phyloP scores from a whole-genome alignment of 495 filamentous ascomycete species.

The Neurospora sublineolata region DNA sequence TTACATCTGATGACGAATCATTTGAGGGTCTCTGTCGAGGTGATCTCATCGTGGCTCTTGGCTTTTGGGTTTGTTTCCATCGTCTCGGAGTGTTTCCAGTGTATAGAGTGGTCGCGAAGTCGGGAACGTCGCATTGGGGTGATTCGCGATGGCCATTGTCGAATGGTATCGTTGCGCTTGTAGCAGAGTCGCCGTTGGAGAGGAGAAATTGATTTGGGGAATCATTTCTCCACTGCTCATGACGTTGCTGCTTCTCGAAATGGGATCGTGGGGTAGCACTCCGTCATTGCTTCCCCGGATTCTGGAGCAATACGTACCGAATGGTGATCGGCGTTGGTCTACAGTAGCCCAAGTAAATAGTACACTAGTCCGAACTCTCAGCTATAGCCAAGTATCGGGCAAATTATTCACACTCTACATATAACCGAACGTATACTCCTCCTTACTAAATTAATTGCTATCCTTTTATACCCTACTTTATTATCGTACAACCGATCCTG shows the following conservation, averaged over 20 bases:
- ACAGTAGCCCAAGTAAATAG: no score
- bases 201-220: background rate
- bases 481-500: no score
- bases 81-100: background rate
- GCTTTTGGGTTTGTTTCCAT: background rate
- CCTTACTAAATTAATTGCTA: no score
- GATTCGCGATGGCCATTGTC: background rate
- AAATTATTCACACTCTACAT: no score
- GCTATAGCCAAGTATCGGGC: no score
- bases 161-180: background rate
- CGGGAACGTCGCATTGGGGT: background rate
- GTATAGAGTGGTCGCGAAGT: background rate
- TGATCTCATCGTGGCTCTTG: background rate
- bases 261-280: background rate
- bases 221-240: background rate
- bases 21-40: background rate
- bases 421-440: no score
- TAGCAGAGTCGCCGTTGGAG: background rate
- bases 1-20: background rate
- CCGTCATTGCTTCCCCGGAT: background rate
- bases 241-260: background rate
- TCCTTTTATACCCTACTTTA: no score
- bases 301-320: background rate
- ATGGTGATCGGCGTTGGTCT: background rate
- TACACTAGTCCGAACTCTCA: no score